Evolutionary conservation across 2,329 filamentous ascomycete species (phyloP), one percentile per base, ranked within the genome.

Genomic region (Mycosphaerella arachidis): DNA sequence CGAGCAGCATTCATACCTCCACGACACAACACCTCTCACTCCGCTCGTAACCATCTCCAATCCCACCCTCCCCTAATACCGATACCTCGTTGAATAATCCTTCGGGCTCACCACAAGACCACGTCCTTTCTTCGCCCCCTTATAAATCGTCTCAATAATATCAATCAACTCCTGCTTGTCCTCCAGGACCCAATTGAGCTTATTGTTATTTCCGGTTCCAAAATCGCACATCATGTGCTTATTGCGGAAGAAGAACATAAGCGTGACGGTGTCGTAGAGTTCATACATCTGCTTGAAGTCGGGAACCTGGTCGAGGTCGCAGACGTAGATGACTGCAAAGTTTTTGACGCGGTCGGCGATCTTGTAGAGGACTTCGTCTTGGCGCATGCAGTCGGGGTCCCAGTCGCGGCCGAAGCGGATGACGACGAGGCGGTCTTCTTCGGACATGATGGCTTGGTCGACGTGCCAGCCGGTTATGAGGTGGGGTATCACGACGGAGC

Each of bases 161-260:
- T 99, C 94, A 71, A 99, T 96, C 71, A 99, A 81, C 79, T 99
- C 94, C 76, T 97, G 93, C 79, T 99, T 97, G 73, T 99, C 93
- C 77, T 97, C 92, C 56, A 96, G 81, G 52, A 96, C 91, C 88
- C 91, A 96, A 74, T 97, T 97, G 68, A 97, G 81, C 76, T 97
- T 97, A 76, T 99, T 99, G 77, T 99, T 99, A 79, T 99, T 96
- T 66, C 94, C 94, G 1, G 94, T 99, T 51, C 93, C 93, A 68
- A 97, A 92, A 84, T 97, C 93, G 75, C 90, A 91, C 90, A 95
- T 96, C 86, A 97, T 97, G 78, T 97, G 92, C 76, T 99, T 99
- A 75, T 99, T 99, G 63, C 93, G 86, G 81, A 92, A 96, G 82
- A 96, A 96, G 81, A 91, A 96, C 90, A 97, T 97, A 76, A 97